Percentiles rank a stretch among this genome's conserved stretches.
Evolutionary conservation across 768 basidiomycete genomes (phyloP).

Genomic region (Collybia sp.): DNA sequence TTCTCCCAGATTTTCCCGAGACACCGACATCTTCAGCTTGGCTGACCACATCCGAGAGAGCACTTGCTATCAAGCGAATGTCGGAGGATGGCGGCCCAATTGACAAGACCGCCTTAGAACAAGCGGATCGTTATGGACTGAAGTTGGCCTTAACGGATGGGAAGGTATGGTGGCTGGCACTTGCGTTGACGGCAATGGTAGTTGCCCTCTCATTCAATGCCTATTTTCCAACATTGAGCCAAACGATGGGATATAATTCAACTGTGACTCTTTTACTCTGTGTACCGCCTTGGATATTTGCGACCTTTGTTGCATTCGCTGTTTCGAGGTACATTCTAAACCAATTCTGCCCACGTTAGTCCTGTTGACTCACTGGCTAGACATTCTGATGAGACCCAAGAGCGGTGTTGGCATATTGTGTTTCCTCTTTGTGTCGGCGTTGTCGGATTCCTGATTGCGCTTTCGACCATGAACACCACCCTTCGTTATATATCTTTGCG

Average conservation of each 20-base stretch:
- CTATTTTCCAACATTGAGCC: slow-evolving; percentile 68
- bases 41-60: slow-evolving; percentile 52
- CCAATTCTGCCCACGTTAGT: neutral
- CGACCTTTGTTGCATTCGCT: slow-evolving; percentile 50
- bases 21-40: slow-evolving; percentile 44
- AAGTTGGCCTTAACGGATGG: slow-evolving; percentile 58
- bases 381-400: slow-evolving; percentile 66
- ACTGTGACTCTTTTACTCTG: slow-evolving; percentile 60
- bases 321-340: slow-evolving; percentile 37
- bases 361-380: slow-evolving; percentile 20
- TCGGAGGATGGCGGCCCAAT: slow-evolving; percentile 45
- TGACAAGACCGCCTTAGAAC: slow-evolving; percentile 11
- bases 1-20: slow-evolving; percentile 73
- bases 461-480: slow-evolving; percentile 55
- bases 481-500: slow-evolving; percentile 66
- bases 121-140: slow-evolving; percentile 37
- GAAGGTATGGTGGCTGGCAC: slow-evolving; percentile 64
- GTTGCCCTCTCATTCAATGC: slow-evolving; percentile 66
- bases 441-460: slow-evolving; percentile 63
- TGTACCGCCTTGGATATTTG: slow-evolving; percentile 59
- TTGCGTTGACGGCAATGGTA: slow-evolving; percentile 33
- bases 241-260: slow-evolving; percentile 61
- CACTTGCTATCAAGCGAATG: slow-evolving; percentile 56
- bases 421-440: slow-evolving; percentile 53
- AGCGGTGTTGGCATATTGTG: slow-evolving; percentile 68